A percentile compares a stretch with the other conserved stretches of the same genome.
Conservation (phyloP, 2,329 filamentous ascomycete species). For the Apiospora rasikravindrae region DNA sequence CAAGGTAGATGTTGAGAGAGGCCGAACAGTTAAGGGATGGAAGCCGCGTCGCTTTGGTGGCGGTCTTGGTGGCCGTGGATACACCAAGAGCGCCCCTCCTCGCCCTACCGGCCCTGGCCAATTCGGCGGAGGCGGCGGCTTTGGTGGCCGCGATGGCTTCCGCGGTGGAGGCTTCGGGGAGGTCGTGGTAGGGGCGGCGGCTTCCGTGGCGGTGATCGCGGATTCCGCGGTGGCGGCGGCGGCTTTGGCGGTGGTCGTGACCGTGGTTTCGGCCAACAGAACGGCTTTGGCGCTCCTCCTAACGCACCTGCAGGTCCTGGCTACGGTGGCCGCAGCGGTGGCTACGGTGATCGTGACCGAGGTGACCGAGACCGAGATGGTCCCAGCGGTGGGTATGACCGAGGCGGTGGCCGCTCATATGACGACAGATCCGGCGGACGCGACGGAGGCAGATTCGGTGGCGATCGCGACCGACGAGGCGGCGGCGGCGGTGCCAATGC, state of each 20-base stretch:
- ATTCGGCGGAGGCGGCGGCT: conserved; percentile 64
- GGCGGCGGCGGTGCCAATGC: conserved; percentile 64
- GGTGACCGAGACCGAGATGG: conserved; percentile 54
- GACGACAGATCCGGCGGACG: conserved; percentile 63
- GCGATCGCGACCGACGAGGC: conserved; percentile 41
- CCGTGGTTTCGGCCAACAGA: conserved; percentile 48
- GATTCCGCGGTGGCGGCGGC: conserved; percentile 58
- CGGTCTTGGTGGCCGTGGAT: conserved; percentile 88
- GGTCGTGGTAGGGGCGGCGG: conserved; percentile 49
- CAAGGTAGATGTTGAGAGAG: conserved; percentile 94
- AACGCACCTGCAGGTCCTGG: conserved; percentile 67
- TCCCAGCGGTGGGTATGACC: conserved; percentile 60
- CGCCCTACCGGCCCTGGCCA: conserved; percentile 71
- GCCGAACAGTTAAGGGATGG: conserved; percentile 93
- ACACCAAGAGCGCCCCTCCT: conserved; percentile 80
- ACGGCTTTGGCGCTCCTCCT: conserved; percentile 59
- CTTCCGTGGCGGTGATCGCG: conserved; percentile 41
- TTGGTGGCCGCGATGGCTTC: conserved; percentile 64
- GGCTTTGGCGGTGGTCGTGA: conserved; percentile 58
- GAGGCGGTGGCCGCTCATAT: conserved; percentile 59
- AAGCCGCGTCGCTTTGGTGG: conserved; percentile 89
- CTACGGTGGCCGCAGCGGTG: conserved; percentile 47
- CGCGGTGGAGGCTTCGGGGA: conserved; percentile 58
- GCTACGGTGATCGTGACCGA: conserved; percentile 48
- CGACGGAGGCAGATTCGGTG: conserved; percentile 47